These are phyloP conservation scores for Nelumbo lutea DNA, from an alignment of 164 flowering plant genomes.

Conservation along the genomic window DNA sequence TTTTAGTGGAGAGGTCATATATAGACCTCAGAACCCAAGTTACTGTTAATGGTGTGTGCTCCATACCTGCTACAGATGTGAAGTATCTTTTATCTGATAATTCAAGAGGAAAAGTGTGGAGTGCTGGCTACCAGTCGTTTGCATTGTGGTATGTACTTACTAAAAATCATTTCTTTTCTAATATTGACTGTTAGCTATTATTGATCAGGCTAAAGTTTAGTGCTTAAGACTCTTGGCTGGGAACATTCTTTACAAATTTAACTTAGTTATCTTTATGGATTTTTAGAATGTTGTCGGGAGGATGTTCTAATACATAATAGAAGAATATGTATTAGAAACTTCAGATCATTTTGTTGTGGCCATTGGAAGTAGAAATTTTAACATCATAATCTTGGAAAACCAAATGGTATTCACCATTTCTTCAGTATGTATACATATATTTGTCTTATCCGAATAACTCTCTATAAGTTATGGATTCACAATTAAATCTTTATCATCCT, in stretches of 20 bases:
- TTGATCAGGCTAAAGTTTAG: no score
- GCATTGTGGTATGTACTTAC: slow-evolving; percentile 64
- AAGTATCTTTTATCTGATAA: slow-evolving; percentile 69
- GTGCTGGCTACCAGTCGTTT: slow-evolving; percentile 59
- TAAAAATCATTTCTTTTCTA: background rate
- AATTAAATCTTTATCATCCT: background rate
- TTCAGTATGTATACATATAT: background rate
- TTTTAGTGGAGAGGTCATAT: slow-evolving; percentile 74
- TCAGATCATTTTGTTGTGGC: background rate
- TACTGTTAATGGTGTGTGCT: slow-evolving; percentile 65
- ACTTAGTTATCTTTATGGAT: no score
- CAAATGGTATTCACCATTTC: no score
- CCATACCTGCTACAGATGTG: slow-evolving; percentile 61
- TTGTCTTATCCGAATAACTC: background rate
- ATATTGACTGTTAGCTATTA: no score
- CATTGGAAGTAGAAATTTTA: no score
- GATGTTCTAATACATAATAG: no score
- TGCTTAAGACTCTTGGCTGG: no score
- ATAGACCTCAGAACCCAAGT: slow-evolving; percentile 75
- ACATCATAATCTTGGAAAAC: no score
- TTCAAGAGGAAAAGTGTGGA: slow-evolving; percentile 73
- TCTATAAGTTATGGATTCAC: background rate
- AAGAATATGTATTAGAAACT: background rate
- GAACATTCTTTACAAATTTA: no score
- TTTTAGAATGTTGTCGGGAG: no score